Percentiles rank a stretch among this genome's conserved stretches.
phyloP scores from a whole-genome alignment of 1,284 basidiomycete genomes.

The Wolfiporia cocos region DNA sequence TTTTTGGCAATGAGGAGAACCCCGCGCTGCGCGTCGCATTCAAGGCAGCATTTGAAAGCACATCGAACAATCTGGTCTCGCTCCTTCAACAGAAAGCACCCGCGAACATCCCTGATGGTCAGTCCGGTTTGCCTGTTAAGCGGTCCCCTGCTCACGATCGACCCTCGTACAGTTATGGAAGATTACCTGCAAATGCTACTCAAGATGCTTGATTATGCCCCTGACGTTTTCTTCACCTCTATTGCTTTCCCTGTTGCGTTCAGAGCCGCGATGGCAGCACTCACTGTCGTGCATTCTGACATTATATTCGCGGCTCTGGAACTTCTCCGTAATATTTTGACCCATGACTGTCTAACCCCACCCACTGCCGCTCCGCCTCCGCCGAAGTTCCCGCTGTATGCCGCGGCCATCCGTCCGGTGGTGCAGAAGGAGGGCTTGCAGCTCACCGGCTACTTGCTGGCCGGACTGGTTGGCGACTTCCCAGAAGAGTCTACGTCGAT shows the following conservation, averaged over 20 bases:
- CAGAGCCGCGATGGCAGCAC: slow-evolving; percentile 67
- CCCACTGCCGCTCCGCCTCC: slow-evolving; percentile 37
- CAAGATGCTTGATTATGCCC: slow-evolving; percentile 62
- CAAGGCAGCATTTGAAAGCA: slow-evolving; percentile 65
- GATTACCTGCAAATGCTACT: slow-evolving; percentile 87
- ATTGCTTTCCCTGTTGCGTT: slow-evolving; percentile 73
- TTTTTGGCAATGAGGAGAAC: slow-evolving; percentile 65
- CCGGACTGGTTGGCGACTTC: slow-evolving; percentile 81
- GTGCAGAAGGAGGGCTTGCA: slow-evolving; percentile 73
- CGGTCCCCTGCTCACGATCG: neutral
- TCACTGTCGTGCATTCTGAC: slow-evolving; percentile 78
- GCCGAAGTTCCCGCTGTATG: slow-evolving; percentile 61
- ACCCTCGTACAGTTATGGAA: slow-evolving; percentile 69
- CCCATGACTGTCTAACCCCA: slow-evolving; percentile 60
- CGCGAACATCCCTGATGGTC: slow-evolving; percentile 78
- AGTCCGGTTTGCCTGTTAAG: slow-evolving; percentile 17
- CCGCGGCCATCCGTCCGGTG: slow-evolving; percentile 58
- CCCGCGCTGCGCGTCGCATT: slow-evolving; percentile 48
- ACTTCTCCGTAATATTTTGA: slow-evolving; percentile 68
- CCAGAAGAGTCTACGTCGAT: slow-evolving; percentile 78
- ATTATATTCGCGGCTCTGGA: slow-evolving; percentile 81
- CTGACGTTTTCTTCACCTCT: slow-evolving; percentile 76
- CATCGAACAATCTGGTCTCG: slow-evolving; percentile 64
- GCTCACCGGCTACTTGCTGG: slow-evolving; percentile 67
- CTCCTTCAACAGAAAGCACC: slow-evolving; percentile 65